Evolutionary conservation across 495 filamentous ascomycete genomes (phyloP).

Genomic region (Cudoniella acicularis): DNA sequence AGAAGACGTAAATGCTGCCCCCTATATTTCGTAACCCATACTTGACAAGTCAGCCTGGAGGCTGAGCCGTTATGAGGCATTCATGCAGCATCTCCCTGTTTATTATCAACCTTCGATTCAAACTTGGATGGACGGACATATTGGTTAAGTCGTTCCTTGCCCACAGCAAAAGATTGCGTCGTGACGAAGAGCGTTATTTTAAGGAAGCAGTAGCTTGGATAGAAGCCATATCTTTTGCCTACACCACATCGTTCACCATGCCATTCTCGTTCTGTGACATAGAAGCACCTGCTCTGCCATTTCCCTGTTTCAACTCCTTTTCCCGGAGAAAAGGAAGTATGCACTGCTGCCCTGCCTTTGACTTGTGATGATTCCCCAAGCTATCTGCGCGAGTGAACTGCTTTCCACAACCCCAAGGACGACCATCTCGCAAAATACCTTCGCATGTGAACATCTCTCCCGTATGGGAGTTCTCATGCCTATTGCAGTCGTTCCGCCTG

Average conservation of each 20-base stretch:
- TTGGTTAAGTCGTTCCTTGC: background rate
- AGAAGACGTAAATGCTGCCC: background rate
- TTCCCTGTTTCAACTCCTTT: background rate
- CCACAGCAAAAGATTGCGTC: background rate
- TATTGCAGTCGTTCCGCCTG: conserved; percentile 38
- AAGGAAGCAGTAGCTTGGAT: background rate
- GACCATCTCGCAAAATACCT: conserved; percentile 20
- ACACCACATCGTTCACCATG: background rate
- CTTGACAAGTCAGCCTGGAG: background rate
- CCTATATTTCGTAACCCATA: background rate
- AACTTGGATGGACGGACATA: background rate
- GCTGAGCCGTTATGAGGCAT: background rate
- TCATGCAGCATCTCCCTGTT: background rate
- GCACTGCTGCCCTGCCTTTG: background rate
- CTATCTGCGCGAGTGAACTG: background rate
- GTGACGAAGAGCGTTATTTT: background rate
- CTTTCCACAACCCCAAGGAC: conserved; percentile 20
- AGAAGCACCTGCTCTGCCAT: background rate
- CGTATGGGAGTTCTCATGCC: conserved; percentile 40
- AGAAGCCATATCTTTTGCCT: background rate
- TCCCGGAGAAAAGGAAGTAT: background rate
- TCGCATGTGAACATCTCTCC: conserved; percentile 37
- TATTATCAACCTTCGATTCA: background rate
- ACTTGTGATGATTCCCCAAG: background rate
- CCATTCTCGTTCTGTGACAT: background rate